A percentile compares a stretch with the other conserved stretches of the same genome.
Conservation (phyloP, 176 grass and related monocot genomes). For the Carex pumila region DNA sequence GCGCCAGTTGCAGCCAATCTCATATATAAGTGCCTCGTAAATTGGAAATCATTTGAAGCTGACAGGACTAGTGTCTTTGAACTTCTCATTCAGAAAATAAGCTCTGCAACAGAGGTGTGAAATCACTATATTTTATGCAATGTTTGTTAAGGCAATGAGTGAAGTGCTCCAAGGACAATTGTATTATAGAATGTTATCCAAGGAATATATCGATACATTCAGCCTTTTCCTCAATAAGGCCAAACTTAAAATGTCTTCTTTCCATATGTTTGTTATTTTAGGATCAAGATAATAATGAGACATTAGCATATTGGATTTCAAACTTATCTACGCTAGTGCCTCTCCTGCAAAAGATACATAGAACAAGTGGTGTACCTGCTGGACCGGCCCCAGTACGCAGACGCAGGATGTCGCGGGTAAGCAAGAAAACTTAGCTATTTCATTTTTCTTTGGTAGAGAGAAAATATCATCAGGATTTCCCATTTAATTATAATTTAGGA, state of each 20-base stretch:
- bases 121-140: neutral
- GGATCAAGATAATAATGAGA: constrained; percentile 49
- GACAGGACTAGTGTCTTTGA: constrained; percentile 58
- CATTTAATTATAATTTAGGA: neutral
- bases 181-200: neutral
- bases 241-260: constrained; percentile 10
- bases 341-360: constrained; percentile 61
- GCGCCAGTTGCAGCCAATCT: constrained; percentile 56
- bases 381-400: constrained; percentile 45
- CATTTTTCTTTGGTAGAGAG: neutral
- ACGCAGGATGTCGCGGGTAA: constrained; percentile 60
- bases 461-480: neutral
- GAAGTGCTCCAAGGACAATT: neutral
- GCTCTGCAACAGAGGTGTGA: constrained; percentile 52
- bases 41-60: constrained; percentile 83
- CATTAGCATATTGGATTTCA: constrained; percentile 67
- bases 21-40: constrained; percentile 60
- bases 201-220: neutral
- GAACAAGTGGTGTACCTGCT: constrained; percentile 44
- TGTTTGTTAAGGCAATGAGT: neutral
- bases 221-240: neutral
- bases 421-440: neutral
- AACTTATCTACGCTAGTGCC: constrained; percentile 57
- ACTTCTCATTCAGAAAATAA: constrained; percentile 56
- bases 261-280: constrained; percentile 30